Conservation (phyloP, 768 basidiomycete genomes). For the Lactarius hatsudake region DNA sequence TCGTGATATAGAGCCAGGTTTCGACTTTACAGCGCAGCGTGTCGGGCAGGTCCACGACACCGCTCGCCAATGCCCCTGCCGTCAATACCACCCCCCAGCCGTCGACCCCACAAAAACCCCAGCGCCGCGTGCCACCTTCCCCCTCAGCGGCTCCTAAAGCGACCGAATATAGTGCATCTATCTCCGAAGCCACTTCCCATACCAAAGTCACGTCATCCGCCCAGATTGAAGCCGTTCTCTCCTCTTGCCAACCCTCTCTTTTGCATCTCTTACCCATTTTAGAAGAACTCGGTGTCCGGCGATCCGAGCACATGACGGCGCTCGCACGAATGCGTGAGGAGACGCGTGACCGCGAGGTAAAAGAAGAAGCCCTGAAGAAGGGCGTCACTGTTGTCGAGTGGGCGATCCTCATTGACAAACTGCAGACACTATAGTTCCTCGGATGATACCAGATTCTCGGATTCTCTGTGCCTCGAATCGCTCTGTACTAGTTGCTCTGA, state of each 20-base stretch:
- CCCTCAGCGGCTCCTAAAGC: constrained; percentile 15
- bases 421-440: constrained; percentile 40
- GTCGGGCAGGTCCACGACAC: constrained; percentile 18
- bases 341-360: constrained; percentile 66
- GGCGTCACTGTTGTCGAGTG: constrained; percentile 75
- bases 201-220: constrained; percentile 39
- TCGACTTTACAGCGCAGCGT: constrained; percentile 15
- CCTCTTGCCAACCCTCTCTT: constrained; percentile 63
- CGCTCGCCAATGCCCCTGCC: constrained; percentile 4
- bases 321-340: constrained; percentile 59
- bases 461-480: background rate
- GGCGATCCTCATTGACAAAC: constrained; percentile 70
- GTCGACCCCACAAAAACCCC: constrained; percentile 20
- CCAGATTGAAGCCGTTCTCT: constrained; percentile 51
- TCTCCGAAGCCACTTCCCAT: constrained; percentile 23
- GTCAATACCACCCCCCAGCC: constrained; percentile 12
- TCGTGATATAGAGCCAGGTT: constrained; percentile 1
- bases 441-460: constrained; percentile 3
- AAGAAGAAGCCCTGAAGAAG: constrained; percentile 62
- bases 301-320: constrained; percentile 60
- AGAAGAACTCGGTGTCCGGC: constrained; percentile 54
- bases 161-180: constrained; percentile 21
- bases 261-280: constrained; percentile 59
- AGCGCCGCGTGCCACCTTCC: constrained; percentile 17
- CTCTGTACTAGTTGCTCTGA: constrained; percentile 3